phyloP scores from a whole-genome alignment of 768 basidiomycete genomes.

The Cystofilobasidium capitatum region DNA sequence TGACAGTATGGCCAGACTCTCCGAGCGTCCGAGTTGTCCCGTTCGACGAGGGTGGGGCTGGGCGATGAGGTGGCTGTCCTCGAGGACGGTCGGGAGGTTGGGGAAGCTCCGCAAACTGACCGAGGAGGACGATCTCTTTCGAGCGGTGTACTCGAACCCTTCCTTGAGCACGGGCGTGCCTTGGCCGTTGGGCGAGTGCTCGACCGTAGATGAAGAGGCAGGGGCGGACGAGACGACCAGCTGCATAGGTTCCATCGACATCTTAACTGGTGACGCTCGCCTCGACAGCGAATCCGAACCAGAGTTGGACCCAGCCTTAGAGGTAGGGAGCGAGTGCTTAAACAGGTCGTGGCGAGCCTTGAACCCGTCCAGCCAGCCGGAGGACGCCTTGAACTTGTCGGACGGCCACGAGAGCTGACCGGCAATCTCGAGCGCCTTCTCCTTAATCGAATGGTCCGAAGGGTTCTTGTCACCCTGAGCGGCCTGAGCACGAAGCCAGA shows the following conservation, averaged over 20 bases:
- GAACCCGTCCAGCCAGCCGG: conserved; percentile 87
- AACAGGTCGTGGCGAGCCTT: conserved; percentile 70
- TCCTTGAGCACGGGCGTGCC: background rate
- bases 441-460: conserved; percentile 57
- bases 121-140: conserved; percentile 11
- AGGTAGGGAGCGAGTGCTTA: conserved; percentile 32
- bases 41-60: background rate
- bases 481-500: conserved; percentile 26
- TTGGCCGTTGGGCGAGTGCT: background rate
- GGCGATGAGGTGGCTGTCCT: background rate
- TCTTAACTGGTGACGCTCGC: background rate
- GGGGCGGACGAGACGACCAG: background rate
- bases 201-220: background rate
- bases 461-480: conserved; percentile 40
- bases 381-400: conserved; percentile 80
- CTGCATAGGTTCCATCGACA: background rate
- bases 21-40: conserved; percentile 1
- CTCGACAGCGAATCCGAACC: background rate
- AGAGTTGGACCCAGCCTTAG: background rate
- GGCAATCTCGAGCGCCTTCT: conserved; percentile 61
- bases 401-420: conserved; percentile 49
- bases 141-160: conserved; percentile 8
- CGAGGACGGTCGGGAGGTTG: conserved; percentile 10
- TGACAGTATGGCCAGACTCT: background rate
- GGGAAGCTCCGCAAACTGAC: conserved; percentile 1